Conservation (phyloP, 352 stramenopile genomes). For the Thraustotheca clavata region DNA sequence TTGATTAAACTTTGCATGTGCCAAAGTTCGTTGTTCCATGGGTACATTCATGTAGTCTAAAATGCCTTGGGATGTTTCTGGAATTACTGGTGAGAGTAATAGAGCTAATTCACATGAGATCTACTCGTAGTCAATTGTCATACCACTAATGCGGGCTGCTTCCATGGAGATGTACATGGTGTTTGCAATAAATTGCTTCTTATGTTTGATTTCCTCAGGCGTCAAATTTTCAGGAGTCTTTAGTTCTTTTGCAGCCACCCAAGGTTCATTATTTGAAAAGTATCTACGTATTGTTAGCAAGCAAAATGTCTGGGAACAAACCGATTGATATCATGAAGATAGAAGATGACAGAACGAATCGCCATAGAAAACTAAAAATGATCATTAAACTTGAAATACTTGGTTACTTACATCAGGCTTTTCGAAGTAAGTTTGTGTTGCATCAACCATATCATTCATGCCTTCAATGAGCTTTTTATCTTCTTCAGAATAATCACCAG, state of each 20-base stretch:
- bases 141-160: conserved; percentile 57
- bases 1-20: conserved; percentile 34
- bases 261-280: conserved; percentile 72
- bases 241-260: conserved; percentile 61
- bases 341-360: conserved; percentile 68
- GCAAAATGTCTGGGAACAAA: conserved; percentile 19
- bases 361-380: conserved; percentile 53
- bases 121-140: not conserved
- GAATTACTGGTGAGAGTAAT: conserved; percentile 59
- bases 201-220: conserved; percentile 27
- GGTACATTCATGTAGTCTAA: conserved; percentile 62
- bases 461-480: conserved; percentile 49
- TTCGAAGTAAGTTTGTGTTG: conserved; percentile 51
- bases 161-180: conserved; percentile 69
- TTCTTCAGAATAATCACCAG: conserved; percentile 33
- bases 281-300: conserved; percentile 28
- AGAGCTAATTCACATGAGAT: conserved; percentile 35
- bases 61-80: conserved; percentile 46
- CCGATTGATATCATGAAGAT: conserved; percentile 74
- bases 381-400: too few species aligned
- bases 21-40: conserved; percentile 35
- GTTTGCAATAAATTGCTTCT: conserved; percentile 44
- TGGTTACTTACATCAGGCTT: conserved; percentile 46
- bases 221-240: conserved; percentile 25
- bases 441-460: conserved; percentile 36